Conservation (phyloP, 2,329 filamentous ascomycete genomes). For the Xylaria sp. region DNA sequence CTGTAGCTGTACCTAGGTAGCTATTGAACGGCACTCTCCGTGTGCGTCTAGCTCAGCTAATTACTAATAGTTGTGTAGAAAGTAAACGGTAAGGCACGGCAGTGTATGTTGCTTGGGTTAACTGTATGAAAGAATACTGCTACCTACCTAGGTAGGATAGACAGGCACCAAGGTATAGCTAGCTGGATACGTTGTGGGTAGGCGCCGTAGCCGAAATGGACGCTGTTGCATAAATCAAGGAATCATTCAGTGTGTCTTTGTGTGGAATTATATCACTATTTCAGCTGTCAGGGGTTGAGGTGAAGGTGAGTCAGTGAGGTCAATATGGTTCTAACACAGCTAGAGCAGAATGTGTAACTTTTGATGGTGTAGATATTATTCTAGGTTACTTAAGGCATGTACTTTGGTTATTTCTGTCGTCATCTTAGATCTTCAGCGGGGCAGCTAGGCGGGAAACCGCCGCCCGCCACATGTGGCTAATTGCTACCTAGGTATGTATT, state of each 20-base stretch:
- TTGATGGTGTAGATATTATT: no score
- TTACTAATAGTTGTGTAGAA: neutral
- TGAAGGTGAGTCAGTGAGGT: neutral
- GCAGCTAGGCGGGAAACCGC: conserved; percentile 11
- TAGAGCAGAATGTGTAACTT: no score
- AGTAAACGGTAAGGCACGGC: neutral
- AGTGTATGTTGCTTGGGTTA: neutral
- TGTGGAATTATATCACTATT: neutral
- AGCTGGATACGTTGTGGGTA: neutral
- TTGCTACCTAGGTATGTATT: neutral
- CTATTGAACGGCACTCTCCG: neutral
- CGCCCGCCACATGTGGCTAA: conserved; percentile 10
- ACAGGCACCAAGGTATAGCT: neutral
- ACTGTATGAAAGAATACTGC: neutral
- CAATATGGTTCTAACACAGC: neutral
- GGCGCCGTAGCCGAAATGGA: conserved; percentile 12
- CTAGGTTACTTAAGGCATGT: neutral
- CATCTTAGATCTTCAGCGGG: conserved; percentile 32
- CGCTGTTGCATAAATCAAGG: conserved; percentile 2
- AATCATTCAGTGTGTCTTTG: neutral
- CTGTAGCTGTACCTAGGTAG: neutral
- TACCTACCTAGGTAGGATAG: neutral
- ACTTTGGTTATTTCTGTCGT: conserved; percentile 26
- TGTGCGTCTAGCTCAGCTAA: neutral
- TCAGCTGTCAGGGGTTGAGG: neutral